Percentiles rank a stretch among this genome's conserved stretches.
Evolutionary conservation across 345 rosid species (phyloP).

Genomic region (Salix exigua): DNA sequence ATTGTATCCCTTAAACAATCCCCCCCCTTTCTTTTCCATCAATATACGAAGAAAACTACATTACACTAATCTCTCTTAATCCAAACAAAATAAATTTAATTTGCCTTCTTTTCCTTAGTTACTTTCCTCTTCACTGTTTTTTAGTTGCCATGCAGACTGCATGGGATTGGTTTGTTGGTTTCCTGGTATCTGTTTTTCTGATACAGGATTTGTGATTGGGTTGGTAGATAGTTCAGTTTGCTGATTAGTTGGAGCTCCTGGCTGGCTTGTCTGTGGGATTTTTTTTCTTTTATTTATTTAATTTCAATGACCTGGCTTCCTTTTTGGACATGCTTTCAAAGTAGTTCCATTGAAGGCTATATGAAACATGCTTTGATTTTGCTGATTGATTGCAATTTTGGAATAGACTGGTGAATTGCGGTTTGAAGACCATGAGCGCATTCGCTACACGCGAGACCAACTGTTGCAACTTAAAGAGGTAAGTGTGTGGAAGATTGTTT

Average conservation of each 20-base stretch:
- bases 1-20: too few species aligned
- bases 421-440: slow-evolving; percentile 5
- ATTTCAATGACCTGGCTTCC: too few species aligned
- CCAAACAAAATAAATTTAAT: too few species aligned
- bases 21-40: too few species aligned
- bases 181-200: too few species aligned
- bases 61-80: too few species aligned
- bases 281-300: too few species aligned
- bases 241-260: neutral
- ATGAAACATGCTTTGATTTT: neutral
- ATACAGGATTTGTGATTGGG: neutral
- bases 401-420: neutral
- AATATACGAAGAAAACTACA: too few species aligned
- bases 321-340: neutral
- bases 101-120: too few species aligned
- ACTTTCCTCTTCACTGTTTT: too few species aligned
- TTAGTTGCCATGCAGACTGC: too few species aligned
- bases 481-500: neutral
- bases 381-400: neutral
- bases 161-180: too few species aligned
- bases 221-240: neutral
- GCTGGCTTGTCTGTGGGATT: neutral
- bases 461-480: slow-evolving; percentile 7
- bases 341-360: neutral
- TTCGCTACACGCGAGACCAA: slow-evolving; percentile 8